phyloP scores from a whole-genome alignment of 140 eudicot genomes.

The Senecio squalidus region DNA sequence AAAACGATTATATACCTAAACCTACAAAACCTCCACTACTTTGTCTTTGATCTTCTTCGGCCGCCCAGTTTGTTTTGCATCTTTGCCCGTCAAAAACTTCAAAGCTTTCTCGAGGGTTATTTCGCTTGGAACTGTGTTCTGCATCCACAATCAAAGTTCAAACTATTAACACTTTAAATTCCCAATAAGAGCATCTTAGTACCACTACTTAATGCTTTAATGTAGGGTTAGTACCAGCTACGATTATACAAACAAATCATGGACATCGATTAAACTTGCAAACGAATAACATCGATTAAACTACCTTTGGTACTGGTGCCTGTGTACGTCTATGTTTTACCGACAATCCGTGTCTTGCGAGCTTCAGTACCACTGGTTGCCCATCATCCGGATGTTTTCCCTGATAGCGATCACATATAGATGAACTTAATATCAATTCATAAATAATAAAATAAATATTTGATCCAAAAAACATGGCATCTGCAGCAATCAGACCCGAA shows the following conservation, averaged over 20 bases:
- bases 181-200: background rate
- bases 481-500: background rate
- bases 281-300: background rate
- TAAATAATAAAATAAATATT: background rate
- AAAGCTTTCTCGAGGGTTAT: conserved; percentile 70
- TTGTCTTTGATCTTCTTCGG: conserved; percentile 49
- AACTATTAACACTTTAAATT: background rate
- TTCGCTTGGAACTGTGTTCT: conserved; percentile 57
- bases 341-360: conserved; percentile 57
- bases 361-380: conserved; percentile 63
- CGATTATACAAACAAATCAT: background rate
- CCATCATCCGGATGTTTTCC: conserved; percentile 89
- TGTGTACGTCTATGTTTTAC: conserved; percentile 64
- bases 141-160: conserved; percentile 11
- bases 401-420: conserved; percentile 25
- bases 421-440: background rate
- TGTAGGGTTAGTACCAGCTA: too few species aligned
- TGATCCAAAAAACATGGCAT: background rate
- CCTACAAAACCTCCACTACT: conserved; percentile 38
- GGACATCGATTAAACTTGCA: background rate
- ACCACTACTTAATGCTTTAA: background rate
- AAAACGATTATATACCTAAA: conserved; percentile 6
- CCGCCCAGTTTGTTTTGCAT: conserved; percentile 60
- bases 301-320: conserved; percentile 88
- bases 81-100: conserved; percentile 58